A percentile compares a stretch with the other conserved stretches of the same genome.
These are phyloP conservation scores for Daldinia vernicosa DNA, from an alignment of 495 filamentous ascomycete genomes.

Conservation along the genomic window DNA sequence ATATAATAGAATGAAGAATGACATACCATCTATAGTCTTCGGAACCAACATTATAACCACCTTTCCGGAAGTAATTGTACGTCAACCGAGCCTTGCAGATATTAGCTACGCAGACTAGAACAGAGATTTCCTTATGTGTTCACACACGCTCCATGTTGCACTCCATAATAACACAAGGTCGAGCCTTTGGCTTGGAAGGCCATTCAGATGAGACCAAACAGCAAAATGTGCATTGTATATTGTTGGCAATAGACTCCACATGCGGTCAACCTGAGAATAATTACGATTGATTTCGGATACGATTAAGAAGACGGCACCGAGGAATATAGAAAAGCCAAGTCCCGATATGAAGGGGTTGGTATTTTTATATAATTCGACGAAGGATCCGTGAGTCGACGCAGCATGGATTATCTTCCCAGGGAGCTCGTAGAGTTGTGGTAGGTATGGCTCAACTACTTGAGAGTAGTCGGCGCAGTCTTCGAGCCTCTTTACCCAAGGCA, in stretches of 20 bases:
- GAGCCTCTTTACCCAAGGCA: slow-evolving; percentile 74
- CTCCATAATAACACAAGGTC: slow-evolving; percentile 78
- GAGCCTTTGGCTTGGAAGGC: slow-evolving; percentile 74
- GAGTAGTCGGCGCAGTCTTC: slow-evolving; percentile 76
- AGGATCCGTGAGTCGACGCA: slow-evolving; percentile 61
- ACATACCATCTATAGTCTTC: slow-evolving; percentile 93
- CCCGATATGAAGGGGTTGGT: slow-evolving; percentile 89
- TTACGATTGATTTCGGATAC: slow-evolving; percentile 86
- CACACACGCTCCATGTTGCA: slow-evolving; percentile 81
- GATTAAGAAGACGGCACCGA: slow-evolving; percentile 75
- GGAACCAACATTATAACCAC: slow-evolving; percentile 84
- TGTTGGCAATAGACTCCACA: slow-evolving; percentile 89
- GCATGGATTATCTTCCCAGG: slow-evolving; percentile 68
- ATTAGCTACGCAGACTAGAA: slow-evolving; percentile 16
- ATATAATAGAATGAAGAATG: neutral
- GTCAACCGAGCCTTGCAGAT: slow-evolving; percentile 69
- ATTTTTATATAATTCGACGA: slow-evolving; percentile 75
- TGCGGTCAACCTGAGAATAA: slow-evolving; percentile 91
- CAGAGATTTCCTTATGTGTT: neutral
- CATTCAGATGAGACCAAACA: slow-evolving; percentile 77
- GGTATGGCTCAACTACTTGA: slow-evolving; percentile 75
- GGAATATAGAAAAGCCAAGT: slow-evolving; percentile 72
- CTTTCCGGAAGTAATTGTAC: slow-evolving; percentile 97
- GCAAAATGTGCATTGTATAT: slow-evolving; percentile 90
- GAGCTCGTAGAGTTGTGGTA: slow-evolving; percentile 79